Conservation (phyloP, 2,329 filamentous ascomycete genomes). For the Sphaerulina populicola region DNA sequence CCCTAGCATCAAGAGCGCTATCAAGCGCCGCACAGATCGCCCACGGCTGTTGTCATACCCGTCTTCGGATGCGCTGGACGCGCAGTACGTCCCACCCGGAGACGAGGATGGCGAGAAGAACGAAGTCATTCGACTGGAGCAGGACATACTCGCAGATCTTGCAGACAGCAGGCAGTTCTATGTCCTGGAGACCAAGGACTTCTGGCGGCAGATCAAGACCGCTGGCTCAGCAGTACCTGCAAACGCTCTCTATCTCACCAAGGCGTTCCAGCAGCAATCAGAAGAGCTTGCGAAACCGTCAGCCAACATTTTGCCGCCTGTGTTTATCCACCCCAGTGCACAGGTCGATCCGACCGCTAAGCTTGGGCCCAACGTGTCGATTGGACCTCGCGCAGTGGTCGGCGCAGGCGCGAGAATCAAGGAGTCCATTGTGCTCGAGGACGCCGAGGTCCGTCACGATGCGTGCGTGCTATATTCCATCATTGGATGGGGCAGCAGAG, state of each 20-base stretch:
- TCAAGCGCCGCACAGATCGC: constrained; percentile 88
- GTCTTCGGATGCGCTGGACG: constrained; percentile 84
- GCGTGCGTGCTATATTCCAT: constrained; percentile 93
- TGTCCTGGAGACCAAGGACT: constrained; percentile 97
- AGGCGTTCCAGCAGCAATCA: constrained; percentile 76
- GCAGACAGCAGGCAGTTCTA: constrained; percentile 97
- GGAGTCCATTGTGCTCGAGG: constrained; percentile 91
- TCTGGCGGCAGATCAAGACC: constrained; percentile 99
- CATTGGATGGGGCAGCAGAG: constrained; percentile 90
- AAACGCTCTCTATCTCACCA: constrained; percentile 91
- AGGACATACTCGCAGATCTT: constrained; percentile 91
- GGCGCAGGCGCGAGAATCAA: constrained; percentile 86
- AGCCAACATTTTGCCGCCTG: constrained; percentile 79
- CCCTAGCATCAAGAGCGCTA: constrained; percentile 85
- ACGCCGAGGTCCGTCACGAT: constrained; percentile 92
- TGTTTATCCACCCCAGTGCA: constrained; percentile 90
- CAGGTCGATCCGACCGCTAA: constrained; percentile 90
- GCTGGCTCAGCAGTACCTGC: constrained; percentile 93
- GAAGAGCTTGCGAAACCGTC: constrained; percentile 75
- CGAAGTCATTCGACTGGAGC: constrained; percentile 87
- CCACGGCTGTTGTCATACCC: constrained; percentile 91
- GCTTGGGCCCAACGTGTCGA: constrained; percentile 91
- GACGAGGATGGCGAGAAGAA: constrained; percentile 69
- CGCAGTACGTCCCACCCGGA: constrained; percentile 52
- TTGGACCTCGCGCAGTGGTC: constrained; percentile 78